These are phyloP conservation scores for Tagetes patula DNA, from an alignment of 129 eudicot species.

Conservation along the genomic window DNA sequence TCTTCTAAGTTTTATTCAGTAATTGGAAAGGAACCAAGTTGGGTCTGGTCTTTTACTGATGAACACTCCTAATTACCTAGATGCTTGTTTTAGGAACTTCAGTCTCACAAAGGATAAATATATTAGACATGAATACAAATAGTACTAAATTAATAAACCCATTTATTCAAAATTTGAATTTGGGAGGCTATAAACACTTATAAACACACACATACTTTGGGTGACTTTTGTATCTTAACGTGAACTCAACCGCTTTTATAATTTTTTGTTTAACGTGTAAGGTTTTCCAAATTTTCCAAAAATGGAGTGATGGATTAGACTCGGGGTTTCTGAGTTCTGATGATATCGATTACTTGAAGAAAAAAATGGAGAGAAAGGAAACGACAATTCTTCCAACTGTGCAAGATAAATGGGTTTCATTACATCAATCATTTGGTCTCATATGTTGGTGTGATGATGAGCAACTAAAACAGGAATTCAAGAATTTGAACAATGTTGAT, in stretches of 20 bases:
- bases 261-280: slow-evolving; percentile 22
- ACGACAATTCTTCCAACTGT: slow-evolving; percentile 61
- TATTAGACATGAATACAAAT: background rate
- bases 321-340: slow-evolving; percentile 54
- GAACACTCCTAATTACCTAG: background rate
- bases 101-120: background rate
- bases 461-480: slow-evolving; percentile 57
- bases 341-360: slow-evolving; percentile 59
- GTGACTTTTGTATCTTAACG: background rate
- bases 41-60: background rate
- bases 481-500: slow-evolving; percentile 53
- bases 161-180: background rate
- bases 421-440: slow-evolving; percentile 64
- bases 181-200: slow-evolving; percentile 5
- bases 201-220: background rate
- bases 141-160: background rate
- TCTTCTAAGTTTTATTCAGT: background rate
- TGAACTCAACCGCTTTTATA: background rate
- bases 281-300: slow-evolving; percentile 69
- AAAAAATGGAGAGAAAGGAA: slow-evolving; percentile 48
- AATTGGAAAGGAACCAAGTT: background rate
- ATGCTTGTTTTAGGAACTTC: background rate
- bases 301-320: slow-evolving; percentile 58
- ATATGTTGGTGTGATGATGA: slow-evolving; percentile 79
- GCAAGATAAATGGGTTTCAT: slow-evolving; percentile 82